Evolutionary conservation across 345 rosid genomes (phyloP), one percentile per base, ranked within the genome.

Genomic region (Firmiana major): DNA sequence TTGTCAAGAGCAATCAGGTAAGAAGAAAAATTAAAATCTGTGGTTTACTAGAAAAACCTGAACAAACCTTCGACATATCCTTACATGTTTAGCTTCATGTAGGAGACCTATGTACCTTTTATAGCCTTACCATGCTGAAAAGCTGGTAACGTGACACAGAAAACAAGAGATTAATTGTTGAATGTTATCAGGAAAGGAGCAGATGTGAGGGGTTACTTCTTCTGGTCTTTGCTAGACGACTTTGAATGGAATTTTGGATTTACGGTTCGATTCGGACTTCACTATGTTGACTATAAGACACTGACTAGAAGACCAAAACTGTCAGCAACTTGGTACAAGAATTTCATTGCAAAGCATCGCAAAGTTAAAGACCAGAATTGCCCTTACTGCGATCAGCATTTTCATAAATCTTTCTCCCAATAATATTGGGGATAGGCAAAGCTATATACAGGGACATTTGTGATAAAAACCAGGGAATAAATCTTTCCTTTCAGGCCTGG

Each of bases 181-280:
- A 15, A 58, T 73, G 66, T 34, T 19, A 46, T 51, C n/a, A 75
- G 78, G 71, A 80, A 89, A 65, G 98, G 94, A 63, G 96, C 91
- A 83, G 89, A 94, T 78, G 86, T 92, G 6, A 80, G 89, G 80
- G 96, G 98, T 2, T 94, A 92, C 79, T 88, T 90, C 57, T 80
- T 77, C 13, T 90, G 97, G 97, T 89, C 97, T 71, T 83, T 93
- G 79, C 89, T 90, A 0, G 98, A 93, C 85, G 84, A 89, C 72
- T 91, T 93, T 31, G 97, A 93, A 82, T 92, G 94, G 97, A 46
- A 58, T 55, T 75, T 7, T 7, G 94, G 94, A 58, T 90, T 85
- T 71, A 87, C 93, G 2, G 22, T 77, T 53, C 79, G 83, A 63
- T 88, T 88, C 12, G 93, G 97, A 6, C 84, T 93, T 73, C 80